These are phyloP conservation scores for Neonectria sp. DNA, from an alignment of 2,329 filamentous ascomycete species.

Conservation along the genomic window DNA sequence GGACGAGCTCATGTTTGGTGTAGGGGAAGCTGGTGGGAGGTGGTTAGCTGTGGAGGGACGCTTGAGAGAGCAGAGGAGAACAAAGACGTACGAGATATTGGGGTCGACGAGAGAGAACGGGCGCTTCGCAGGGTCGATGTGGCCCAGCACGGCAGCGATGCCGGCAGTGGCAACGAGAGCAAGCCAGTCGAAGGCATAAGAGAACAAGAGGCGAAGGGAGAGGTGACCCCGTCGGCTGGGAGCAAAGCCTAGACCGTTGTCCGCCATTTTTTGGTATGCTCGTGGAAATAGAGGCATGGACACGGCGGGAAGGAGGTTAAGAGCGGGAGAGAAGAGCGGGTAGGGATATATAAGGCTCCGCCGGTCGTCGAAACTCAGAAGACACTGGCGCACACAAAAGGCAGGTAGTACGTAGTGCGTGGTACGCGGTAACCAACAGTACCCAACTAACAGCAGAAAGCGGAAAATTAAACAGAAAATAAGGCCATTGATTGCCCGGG, in stretches of 20 bases:
- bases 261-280: slow-evolving; percentile 46
- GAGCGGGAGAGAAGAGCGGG: neutral
- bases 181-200: slow-evolving; percentile 83
- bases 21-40: slow-evolving; percentile 73
- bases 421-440: neutral
- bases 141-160: slow-evolving; percentile 72
- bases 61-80: neutral
- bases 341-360: neutral
- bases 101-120: slow-evolving; percentile 81
- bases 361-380: neutral
- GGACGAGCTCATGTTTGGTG: slow-evolving; percentile 79
- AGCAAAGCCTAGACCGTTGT: slow-evolving; percentile 40
- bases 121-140: slow-evolving; percentile 74
- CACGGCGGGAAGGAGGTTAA: neutral
- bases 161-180: slow-evolving; percentile 73
- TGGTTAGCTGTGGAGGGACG: neutral
- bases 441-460: neutral
- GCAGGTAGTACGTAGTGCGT: neutral
- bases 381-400: neutral
- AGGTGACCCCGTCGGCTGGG: slow-evolving; percentile 41
- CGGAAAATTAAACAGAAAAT: neutral
- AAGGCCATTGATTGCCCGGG: neutral
- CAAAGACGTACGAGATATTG: slow-evolving; percentile 75
- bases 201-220: slow-evolving; percentile 63
- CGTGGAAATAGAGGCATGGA: slow-evolving; percentile 22